These are phyloP conservation scores for Colletotrichum gloeosporioides DNA, from an alignment of 2,329 filamentous ascomycete species.

Conservation along the genomic window DNA sequence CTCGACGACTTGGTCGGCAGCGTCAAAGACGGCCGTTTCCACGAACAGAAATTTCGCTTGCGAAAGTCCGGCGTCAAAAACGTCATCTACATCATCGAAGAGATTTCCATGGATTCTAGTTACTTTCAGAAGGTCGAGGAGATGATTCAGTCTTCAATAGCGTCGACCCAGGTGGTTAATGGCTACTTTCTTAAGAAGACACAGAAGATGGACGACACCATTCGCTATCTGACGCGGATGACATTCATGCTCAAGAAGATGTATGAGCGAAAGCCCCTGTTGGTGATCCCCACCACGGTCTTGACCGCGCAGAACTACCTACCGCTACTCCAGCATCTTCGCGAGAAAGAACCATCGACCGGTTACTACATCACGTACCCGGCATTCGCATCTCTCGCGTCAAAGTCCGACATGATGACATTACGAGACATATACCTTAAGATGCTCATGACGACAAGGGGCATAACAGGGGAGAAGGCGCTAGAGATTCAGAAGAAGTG, in stretches of 20 bases:
- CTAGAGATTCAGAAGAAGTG: conserved; percentile 81
- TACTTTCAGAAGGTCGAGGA: conserved; percentile 65
- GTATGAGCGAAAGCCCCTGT: conserved; percentile 64
- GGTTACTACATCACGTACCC: conserved; percentile 71
- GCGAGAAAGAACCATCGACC: conserved; percentile 51
- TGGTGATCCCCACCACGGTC: conserved; percentile 70
- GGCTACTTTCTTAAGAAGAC: conserved; percentile 82
- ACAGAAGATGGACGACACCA: conserved; percentile 76
- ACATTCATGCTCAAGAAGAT: conserved; percentile 69
- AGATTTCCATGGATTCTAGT: conserved; percentile 66
- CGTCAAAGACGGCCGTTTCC: conserved; percentile 83
- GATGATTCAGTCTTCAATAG: conserved; percentile 74
- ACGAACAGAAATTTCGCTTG: conserved; percentile 84
- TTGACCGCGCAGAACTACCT: conserved; percentile 71
- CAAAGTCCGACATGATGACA: conserved; percentile 77
- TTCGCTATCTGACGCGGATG: conserved; percentile 76
- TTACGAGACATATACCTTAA: conserved; percentile 79
- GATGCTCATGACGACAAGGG: conserved; percentile 84
- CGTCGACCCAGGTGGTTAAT: conserved; percentile 78
- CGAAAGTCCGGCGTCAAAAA: conserved; percentile 75
- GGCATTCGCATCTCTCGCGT: conserved; percentile 74
- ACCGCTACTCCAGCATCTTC: conserved; percentile 64
- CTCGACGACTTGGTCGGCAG: conserved; percentile 81
- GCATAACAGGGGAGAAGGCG: conserved; percentile 79
- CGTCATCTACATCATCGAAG: conserved; percentile 80